Evolutionary conservation across 768 basidiomycete species (phyloP).

Genomic region (Roridomyces roridus): DNA sequence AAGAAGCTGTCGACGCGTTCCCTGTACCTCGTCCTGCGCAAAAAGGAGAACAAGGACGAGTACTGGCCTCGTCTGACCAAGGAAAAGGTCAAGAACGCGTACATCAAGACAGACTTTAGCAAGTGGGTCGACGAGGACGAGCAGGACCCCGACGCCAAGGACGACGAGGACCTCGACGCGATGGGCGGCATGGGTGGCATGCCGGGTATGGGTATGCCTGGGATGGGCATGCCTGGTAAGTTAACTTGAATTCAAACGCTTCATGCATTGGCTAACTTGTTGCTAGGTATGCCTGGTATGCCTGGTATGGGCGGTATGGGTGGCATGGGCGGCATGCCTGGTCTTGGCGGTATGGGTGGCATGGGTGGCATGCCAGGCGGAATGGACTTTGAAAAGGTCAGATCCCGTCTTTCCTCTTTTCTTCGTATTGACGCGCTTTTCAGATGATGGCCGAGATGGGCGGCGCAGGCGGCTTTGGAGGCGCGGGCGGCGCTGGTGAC

Average conservation of each 20-base stretch:
- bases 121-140: constrained; percentile 99
- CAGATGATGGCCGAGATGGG: constrained; percentile 63
- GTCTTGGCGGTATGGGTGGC: constrained; percentile 50
- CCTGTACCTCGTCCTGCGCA: constrained; percentile 73
- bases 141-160: constrained; percentile 66
- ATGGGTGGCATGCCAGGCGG: constrained; percentile 46
- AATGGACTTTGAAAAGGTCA: constrained; percentile 73
- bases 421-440: not conserved
- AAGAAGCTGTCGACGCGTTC: constrained; percentile 71
- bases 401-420: constrained; percentile 4
- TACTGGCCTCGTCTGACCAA: constrained; percentile 96
- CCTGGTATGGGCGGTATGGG: constrained; percentile 64
- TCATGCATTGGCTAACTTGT: too few relatives aligned
- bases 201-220: constrained; percentile 32
- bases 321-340: constrained; percentile 52
- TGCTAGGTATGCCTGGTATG: constrained; percentile 56
- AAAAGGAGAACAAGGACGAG: constrained; percentile 76
- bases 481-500: constrained; percentile 37
- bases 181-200: constrained; percentile 46
- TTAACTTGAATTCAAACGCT: too few relatives aligned
- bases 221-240: constrained; percentile 41
- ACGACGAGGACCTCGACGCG: constrained; percentile 56
- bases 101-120: constrained; percentile 92
- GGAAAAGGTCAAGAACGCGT: constrained; percentile 79
- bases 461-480: constrained; percentile 27